These are phyloP conservation scores for Psilocybe sp. DNA, from an alignment of 768 basidiomycete genomes.

Conservation along the genomic window DNA sequence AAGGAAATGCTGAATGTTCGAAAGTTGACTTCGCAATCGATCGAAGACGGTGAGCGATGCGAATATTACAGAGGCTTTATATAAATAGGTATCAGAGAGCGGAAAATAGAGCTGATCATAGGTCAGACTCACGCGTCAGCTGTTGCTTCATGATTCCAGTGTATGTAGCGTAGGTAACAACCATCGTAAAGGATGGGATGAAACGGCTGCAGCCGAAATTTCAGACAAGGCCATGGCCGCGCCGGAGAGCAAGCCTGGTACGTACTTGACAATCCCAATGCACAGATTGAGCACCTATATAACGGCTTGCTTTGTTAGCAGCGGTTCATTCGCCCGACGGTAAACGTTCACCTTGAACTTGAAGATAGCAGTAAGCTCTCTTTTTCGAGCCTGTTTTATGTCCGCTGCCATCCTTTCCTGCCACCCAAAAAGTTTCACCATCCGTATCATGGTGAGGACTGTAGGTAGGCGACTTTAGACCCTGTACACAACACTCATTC, in stretches of 20 bases:
- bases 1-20: no score
- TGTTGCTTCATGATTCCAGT: conserved; percentile 31
- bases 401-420: conserved; percentile 54
- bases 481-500: not conserved
- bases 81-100: not conserved
- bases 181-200: conserved; percentile 67
- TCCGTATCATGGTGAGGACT: conserved; percentile 61
- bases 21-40: conserved; percentile 20
- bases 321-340: no score
- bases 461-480: not conserved
- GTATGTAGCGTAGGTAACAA: conserved; percentile 64
- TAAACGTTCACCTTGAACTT: conserved; percentile 29
- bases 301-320: not conserved
- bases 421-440: conserved; percentile 76
- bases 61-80: conserved; percentile 52
- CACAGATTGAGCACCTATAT: conserved; percentile 8
- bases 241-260: not conserved
- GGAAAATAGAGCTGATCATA: no score
- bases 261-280: conserved; percentile 13
- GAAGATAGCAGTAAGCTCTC: conserved; percentile 58
- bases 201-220: conserved; percentile 36
- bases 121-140: conserved; percentile 17
- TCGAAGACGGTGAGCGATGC: conserved; percentile 63
- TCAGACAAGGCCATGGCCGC: not conserved
- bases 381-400: conserved; percentile 56